Conservation (phyloP, 257 asterid species). For the Nicotiana otophora region DNA sequence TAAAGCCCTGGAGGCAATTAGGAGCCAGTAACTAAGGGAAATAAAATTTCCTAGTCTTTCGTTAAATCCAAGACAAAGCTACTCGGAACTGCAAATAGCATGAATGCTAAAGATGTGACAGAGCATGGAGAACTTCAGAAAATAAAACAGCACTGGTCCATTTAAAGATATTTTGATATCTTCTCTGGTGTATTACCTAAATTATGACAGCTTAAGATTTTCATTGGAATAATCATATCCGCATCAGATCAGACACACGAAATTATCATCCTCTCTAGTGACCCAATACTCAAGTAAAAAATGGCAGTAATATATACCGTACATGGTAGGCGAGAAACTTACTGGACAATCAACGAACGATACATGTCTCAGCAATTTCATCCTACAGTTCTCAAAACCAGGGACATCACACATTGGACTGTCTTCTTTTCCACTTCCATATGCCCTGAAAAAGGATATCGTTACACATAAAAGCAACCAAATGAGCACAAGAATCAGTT, state of each 20-base stretch:
- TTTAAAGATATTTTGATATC: background rate
- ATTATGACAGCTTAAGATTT: background rate
- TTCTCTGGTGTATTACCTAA: background rate
- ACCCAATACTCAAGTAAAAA: background rate
- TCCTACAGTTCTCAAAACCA: constrained; percentile 81
- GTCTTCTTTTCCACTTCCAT: constrained; percentile 98
- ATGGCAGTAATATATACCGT: background rate
- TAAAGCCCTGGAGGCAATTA: background rate
- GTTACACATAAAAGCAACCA: constrained; percentile 7
- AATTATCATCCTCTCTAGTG: background rate
- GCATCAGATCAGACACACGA: background rate
- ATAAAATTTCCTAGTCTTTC: background rate
- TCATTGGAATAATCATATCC: background rate
- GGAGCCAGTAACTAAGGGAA: background rate
- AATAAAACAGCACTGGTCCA: background rate
- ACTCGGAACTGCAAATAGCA: background rate
- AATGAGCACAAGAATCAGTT: constrained; percentile 1
- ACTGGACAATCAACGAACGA: constrained; percentile 99
- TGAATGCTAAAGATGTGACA: background rate
- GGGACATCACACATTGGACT: constrained; percentile 94
- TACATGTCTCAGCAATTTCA: constrained; percentile 92
- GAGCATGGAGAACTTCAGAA: background rate
- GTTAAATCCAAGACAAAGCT: background rate
- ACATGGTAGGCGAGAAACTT: constrained; percentile 22
- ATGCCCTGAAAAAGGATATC: constrained; percentile 52